Conservation (phyloP, 345 rosid genomes). For the Iberis pinnata region DNA sequence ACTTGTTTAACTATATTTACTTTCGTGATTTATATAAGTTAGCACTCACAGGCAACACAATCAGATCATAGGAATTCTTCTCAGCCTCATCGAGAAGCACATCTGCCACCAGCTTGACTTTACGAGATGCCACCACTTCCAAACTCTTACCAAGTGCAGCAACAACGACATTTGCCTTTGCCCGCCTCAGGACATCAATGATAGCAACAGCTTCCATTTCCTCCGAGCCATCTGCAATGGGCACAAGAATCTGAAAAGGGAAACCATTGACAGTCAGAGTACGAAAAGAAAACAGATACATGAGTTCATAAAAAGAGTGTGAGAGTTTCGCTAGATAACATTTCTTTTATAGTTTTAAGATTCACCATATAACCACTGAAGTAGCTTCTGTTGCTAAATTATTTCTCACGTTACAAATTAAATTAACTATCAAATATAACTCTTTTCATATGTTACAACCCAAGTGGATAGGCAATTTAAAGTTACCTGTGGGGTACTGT, state of each 20-base stretch:
- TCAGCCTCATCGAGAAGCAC: conserved; percentile 80
- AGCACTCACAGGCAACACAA: conserved; percentile 76
- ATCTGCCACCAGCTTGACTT: conserved; percentile 80
- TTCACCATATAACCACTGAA: conserved; percentile 1
- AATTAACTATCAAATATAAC: not conserved
- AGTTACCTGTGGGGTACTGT: conserved; percentile 51
- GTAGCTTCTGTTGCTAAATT: conserved; percentile 5
- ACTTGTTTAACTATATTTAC: not conserved
- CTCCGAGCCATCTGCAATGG: conserved; percentile 80
- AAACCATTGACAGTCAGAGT: conserved; percentile 2
- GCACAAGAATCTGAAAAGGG: conserved; percentile 72
- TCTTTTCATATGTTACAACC: not conserved
- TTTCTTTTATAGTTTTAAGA: not conserved
- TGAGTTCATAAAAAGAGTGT: conserved; percentile 3
- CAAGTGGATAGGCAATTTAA: not conserved
- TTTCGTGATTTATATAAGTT: not conserved
- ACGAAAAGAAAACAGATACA: not conserved
- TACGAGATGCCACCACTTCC: conserved; percentile 78
- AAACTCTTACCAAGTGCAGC: conserved; percentile 72
- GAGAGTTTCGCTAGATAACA: no score
- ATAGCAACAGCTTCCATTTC: conserved; percentile 89
- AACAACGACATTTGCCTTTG: conserved; percentile 76
- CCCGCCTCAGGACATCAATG: conserved; percentile 75
- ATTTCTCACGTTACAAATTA: not conserved
- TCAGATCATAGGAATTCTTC: conserved; percentile 65